Conservation (phyloP, 1,284 basidiomycete species). For the Mycosarcoma mackinlayi region DNA sequence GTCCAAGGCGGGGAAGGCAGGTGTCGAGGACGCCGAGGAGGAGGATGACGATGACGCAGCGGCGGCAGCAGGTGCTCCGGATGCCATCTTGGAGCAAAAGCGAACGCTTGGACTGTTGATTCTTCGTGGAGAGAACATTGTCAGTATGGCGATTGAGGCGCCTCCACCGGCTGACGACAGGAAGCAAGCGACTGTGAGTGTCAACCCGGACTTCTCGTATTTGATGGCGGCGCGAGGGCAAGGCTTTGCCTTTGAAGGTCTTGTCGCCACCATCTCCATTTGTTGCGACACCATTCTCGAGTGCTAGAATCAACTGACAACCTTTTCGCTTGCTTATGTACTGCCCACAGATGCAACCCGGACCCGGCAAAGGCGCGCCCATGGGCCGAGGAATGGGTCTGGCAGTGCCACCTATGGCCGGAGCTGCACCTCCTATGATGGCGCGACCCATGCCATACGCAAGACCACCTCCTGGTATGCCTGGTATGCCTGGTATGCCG, state of each 20-base stretch:
- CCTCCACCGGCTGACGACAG: constrained; percentile 92
- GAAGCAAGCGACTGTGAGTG: constrained; percentile 79
- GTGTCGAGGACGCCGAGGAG: constrained; percentile 49
- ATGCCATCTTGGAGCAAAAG: constrained; percentile 88
- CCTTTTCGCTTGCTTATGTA: not conserved
- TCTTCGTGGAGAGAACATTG: constrained; percentile 93
- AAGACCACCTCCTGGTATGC: constrained; percentile 74
- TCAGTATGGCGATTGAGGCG: constrained; percentile 93
- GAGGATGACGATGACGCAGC: constrained; percentile 58
- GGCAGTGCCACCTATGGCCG: constrained; percentile 76
- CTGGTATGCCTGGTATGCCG: constrained; percentile 78
- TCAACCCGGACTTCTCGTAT: too few relatives aligned
- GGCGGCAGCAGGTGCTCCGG: constrained; percentile 19
- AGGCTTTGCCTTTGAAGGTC: too few relatives aligned
- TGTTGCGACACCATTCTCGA: not conserved
- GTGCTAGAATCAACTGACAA: too few relatives aligned
- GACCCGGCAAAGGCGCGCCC: constrained; percentile 92
- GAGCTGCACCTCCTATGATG: constrained; percentile 71
- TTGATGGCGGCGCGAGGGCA: too few relatives aligned
- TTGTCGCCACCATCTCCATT: constrained; percentile 23
- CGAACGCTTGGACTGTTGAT: constrained; percentile 94
- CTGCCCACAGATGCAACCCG: constrained; percentile 76
- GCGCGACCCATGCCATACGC: constrained; percentile 48
- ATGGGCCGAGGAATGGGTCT: constrained; percentile 97
- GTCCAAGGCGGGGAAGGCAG: constrained; percentile 42